Evolutionary conservation across 495 filamentous ascomycete species (phyloP), one percentile per base, ranked within the genome.

Genomic region (Neurospora sp.): DNA sequence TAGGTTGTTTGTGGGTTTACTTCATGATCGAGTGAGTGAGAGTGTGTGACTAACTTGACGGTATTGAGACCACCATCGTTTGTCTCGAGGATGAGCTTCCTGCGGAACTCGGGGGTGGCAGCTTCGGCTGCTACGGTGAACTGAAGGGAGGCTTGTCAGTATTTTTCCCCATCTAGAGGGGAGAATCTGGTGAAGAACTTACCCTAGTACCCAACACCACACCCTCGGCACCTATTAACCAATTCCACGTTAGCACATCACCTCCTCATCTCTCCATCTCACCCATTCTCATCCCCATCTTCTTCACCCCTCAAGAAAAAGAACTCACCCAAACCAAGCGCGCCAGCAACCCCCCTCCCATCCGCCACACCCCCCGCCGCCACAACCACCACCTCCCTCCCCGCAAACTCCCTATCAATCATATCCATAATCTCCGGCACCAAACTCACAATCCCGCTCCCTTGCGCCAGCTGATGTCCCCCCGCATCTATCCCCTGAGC

Each of bases 331-430:
- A 94, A 81, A 27, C 85, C 86, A 66, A 94, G 73, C 4, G 87
- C 88, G 0, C 91, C 92, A 12, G 89, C 88, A 4, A 86, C 87
- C 1, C 90, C 89, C 20, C 92, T 82, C 5, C 88, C 89, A 77
- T 94, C 92, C 0, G 85, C 84, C 72, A 94, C 89, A 0, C 92
- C 93, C 4, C 93, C 93, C 1, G 93, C 91, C 0, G 91, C 93
- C 42, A 94, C 78, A 4, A 94, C 74, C 4, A 87, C 86, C 69
- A 92, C 82, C 35, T 83, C 77, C 70, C 44, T 78, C 2, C 75
- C 77, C 5, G 76, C 75, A 27, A 82, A 79, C 74, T 83, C 83
- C 6, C 70, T 37, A 10, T 73, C 76, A 70, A 94, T 70, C 69
- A 83, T 78, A 77, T 92, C 90, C n/a, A 77, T 78, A 46, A 84